A percentile compares a stretch with the other conserved stretches of the same genome.
Conservation (phyloP, 2,329 filamentous ascomycete species). For the Colletotrichum orbiculare region DNA sequence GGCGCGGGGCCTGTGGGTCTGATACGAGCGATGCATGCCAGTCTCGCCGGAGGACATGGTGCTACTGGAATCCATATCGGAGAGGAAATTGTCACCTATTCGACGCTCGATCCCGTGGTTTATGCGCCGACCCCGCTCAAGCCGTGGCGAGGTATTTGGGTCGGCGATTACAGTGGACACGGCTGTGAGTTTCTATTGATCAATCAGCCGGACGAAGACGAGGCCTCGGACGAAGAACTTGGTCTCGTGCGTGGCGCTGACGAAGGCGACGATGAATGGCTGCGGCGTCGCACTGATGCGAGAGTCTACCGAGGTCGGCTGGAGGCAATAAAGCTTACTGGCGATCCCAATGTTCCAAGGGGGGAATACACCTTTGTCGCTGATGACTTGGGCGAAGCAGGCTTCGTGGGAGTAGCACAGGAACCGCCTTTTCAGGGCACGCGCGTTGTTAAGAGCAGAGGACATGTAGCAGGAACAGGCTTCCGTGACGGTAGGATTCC, state of each 20-base stretch:
- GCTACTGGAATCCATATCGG: conserved; percentile 59
- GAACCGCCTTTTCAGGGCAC: conserved; percentile 79
- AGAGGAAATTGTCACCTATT: conserved; percentile 70
- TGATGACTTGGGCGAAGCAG: conserved; percentile 77
- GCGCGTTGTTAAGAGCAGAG: conserved; percentile 77
- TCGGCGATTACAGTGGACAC: conserved; percentile 88
- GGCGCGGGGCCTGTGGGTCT: conserved; percentile 43
- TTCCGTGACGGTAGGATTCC: conserved; percentile 76
- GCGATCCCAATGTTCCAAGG: conserved; percentile 88
- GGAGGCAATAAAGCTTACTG: conserved; percentile 90
- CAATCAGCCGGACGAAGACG: conserved; percentile 74
- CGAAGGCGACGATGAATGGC: conserved; percentile 60
- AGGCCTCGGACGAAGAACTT: conserved; percentile 53
- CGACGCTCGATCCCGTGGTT: conserved; percentile 76
- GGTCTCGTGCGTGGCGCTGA: conserved; percentile 50
- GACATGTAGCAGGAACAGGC: conserved; percentile 80
- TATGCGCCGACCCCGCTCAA: conserved; percentile 85
- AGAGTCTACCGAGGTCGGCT: conserved; percentile 73
- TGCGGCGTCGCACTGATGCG: conserved; percentile 56
- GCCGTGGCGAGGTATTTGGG: conserved; percentile 91
- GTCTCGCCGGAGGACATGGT: conserved; percentile 40
- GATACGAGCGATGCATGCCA: conserved; percentile 37
- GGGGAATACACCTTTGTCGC: conserved; percentile 86
- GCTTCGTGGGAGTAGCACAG: conserved; percentile 71
- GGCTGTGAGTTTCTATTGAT: conserved; percentile 90